phyloP scores from a whole-genome alignment of 2,329 filamentous ascomycete genomes.

The Trichoderma koningiopsis region DNA sequence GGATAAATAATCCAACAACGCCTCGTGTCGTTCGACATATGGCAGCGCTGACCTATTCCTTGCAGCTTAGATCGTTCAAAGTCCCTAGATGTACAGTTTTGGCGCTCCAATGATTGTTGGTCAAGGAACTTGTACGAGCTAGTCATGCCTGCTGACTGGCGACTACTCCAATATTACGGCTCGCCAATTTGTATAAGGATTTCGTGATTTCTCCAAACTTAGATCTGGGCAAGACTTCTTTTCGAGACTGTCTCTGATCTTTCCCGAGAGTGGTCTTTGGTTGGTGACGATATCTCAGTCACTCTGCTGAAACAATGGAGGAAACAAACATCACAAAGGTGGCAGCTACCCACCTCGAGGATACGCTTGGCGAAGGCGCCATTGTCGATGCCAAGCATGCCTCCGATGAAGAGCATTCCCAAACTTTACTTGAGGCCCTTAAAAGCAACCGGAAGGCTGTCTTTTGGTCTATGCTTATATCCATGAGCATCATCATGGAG shows the following conservation, averaged over 20 bases:
- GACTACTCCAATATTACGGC: background rate
- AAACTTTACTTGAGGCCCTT: constrained; percentile 28
- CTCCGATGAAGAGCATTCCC: constrained; percentile 20
- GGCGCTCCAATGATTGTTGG: constrained; percentile 15
- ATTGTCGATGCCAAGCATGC: constrained; percentile 22
- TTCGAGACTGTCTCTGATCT: background rate
- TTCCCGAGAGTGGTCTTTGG: background rate
- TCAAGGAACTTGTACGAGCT: background rate
- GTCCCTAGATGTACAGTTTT: background rate
- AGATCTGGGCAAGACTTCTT: background rate
- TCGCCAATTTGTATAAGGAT: constrained; percentile 5
- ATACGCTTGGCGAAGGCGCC: constrained; percentile 18
- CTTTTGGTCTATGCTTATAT: constrained; percentile 42
- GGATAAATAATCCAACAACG: constrained; percentile 10
- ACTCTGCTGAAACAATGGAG: background rate
- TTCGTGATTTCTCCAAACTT: background rate
- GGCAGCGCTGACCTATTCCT: background rate
- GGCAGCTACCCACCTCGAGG: constrained; percentile 13
- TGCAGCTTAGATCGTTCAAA: constrained; percentile 2
- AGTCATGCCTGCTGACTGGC: background rate
- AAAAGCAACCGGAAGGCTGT: constrained; percentile 41
- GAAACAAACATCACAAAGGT: constrained; percentile 15
- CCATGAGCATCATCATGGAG: constrained; percentile 47
- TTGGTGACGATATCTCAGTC: background rate
- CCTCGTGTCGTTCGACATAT: background rate